Evolutionary conservation across 116 monocot species (phyloP).

Genomic region (Zostera marina): DNA sequence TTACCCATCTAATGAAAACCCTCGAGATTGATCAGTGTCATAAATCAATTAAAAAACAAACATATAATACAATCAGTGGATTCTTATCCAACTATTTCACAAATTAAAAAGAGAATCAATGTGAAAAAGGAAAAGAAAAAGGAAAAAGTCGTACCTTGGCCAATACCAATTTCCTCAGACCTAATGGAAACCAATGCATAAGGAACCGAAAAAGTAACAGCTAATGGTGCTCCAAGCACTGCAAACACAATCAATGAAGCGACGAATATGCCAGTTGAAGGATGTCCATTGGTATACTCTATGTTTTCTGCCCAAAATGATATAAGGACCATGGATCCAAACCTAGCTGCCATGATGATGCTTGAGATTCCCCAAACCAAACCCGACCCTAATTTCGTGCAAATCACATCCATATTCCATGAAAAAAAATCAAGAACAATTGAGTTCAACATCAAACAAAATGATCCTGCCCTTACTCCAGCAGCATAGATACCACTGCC

Average conservation of each 20-base stretch:
- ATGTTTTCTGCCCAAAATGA: slow-evolving; percentile 11
- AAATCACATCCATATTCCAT: slow-evolving; percentile 56
- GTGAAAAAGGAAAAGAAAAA: too few relatives aligned
- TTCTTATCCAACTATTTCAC: too few relatives aligned
- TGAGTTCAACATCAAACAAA: slow-evolving; percentile 77
- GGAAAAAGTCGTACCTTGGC: too few relatives aligned
- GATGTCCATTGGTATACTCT: background rate
- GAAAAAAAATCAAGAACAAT: slow-evolving; percentile 49
- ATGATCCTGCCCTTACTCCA: slow-evolving; percentile 69
- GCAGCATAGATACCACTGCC: slow-evolving; percentile 47
- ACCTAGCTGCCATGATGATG: slow-evolving; percentile 28
- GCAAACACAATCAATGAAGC: slow-evolving; percentile 21
- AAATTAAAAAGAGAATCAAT: too few relatives aligned
- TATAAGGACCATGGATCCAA: slow-evolving; percentile 39
- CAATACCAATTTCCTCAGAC: background rate
- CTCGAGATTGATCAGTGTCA: too few relatives aligned
- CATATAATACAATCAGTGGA: too few relatives aligned
- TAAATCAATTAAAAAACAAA: too few relatives aligned
- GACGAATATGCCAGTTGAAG: slow-evolving; percentile 1
- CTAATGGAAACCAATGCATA: slow-evolving; percentile 29
- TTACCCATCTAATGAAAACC: too few relatives aligned
- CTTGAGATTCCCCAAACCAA: slow-evolving; percentile 57
- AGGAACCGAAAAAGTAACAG: slow-evolving; percentile 72
- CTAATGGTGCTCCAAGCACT: slow-evolving; percentile 36
- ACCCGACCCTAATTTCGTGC: slow-evolving; percentile 31